Conservation (phyloP, 2,329 filamentous ascomycete genomes). For the Cryphonectria nitschkei region DNA sequence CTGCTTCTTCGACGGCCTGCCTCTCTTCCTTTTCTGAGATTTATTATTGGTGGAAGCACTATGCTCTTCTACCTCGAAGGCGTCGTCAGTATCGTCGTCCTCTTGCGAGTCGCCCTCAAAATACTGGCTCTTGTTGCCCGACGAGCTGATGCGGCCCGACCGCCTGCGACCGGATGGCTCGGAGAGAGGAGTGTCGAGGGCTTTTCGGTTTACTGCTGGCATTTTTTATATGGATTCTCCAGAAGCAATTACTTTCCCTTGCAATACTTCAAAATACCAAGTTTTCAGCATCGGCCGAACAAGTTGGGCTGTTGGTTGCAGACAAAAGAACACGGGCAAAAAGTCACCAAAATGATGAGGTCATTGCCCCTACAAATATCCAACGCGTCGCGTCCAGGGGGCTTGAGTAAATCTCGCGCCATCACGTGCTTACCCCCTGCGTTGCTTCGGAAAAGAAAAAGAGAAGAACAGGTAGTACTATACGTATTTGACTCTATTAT, state of each 20-base stretch:
- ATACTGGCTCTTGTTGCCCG: slow-evolving; percentile 53
- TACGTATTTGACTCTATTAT: background rate
- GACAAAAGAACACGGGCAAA: background rate
- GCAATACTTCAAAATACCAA: too few relatives aligned
- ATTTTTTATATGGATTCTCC: background rate
- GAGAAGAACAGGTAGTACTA: background rate
- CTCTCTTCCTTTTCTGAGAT: slow-evolving; percentile 12
- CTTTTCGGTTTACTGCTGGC: slow-evolving; percentile 25
- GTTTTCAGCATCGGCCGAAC: background rate
- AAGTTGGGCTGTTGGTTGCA: background rate
- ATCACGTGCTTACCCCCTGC: background rate
- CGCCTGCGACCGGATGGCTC: slow-evolving; percentile 43
- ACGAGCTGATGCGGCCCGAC: slow-evolving; percentile 51
- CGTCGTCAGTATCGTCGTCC: slow-evolving; percentile 27
- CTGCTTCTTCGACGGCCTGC: slow-evolving; percentile 26
- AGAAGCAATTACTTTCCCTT: background rate
- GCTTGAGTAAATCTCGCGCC: background rate
- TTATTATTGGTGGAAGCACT: slow-evolving; percentile 13
- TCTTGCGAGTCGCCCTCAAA: slow-evolving; percentile 47
- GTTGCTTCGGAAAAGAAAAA: too few relatives aligned
- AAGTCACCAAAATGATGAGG: background rate
- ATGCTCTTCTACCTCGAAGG: background rate
- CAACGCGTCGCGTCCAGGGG: background rate
- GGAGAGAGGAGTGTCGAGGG: slow-evolving; percentile 35
- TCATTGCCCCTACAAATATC: background rate